These are phyloP conservation scores for Penicillium expansum DNA, from an alignment of 2,329 filamentous ascomycete genomes.

Conservation along the genomic window DNA sequence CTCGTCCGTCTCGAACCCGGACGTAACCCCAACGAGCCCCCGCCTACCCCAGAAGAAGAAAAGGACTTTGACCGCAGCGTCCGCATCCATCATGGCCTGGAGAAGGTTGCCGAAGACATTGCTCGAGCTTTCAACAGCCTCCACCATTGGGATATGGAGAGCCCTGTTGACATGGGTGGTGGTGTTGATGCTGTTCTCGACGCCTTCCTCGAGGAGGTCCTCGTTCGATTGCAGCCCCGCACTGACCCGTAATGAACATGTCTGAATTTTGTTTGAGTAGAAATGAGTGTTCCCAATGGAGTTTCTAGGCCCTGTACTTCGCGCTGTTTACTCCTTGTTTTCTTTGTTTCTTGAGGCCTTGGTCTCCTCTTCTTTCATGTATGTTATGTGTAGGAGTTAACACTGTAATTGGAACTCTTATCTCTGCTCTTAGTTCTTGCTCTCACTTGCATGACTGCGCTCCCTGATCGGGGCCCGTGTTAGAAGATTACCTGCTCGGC, in stretches of 20 bases:
- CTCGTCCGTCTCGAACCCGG: slow-evolving; percentile 44
- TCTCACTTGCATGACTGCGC: neutral
- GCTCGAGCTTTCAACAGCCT: slow-evolving; percentile 84
- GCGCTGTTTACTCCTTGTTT: neutral
- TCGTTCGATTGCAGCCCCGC: slow-evolving; percentile 80
- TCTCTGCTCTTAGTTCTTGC: neutral
- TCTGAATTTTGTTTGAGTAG: neutral
- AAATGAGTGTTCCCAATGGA: neutral
- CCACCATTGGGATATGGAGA: slow-evolving; percentile 79
- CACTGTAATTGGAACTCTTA: neutral
- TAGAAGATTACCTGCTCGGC: neutral
- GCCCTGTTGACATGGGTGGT: slow-evolving; percentile 89
- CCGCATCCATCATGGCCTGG: slow-evolving; percentile 21
- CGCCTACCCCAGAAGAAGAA: slow-evolving; percentile 20
- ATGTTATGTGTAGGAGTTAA: neutral
- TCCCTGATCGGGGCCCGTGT: neutral
- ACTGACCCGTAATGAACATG: slow-evolving; percentile 37
- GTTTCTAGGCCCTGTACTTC: neutral
- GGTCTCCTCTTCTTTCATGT: neutral
- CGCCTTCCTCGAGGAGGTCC: slow-evolving; percentile 86
- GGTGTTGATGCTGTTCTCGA: slow-evolving; percentile 87
- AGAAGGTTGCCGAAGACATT: slow-evolving; percentile 69
- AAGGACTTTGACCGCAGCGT: slow-evolving; percentile 21
- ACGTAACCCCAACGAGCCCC: slow-evolving; percentile 20
- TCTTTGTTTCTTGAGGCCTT: neutral